Conservation (phyloP, 1,284 basidiomycete genomes). For the Tilletia horrida region DNA sequence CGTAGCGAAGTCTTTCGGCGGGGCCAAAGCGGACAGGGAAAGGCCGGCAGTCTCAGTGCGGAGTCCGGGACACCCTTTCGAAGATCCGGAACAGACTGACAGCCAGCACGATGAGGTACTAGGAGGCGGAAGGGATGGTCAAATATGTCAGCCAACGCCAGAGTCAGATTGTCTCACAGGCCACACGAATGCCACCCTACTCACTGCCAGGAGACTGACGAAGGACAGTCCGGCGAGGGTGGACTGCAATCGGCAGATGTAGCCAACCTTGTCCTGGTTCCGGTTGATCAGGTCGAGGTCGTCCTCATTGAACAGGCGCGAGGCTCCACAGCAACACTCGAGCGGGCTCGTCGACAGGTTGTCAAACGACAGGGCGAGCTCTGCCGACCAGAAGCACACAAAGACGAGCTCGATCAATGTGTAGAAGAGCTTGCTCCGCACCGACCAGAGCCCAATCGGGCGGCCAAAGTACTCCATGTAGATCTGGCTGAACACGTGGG, state of each 20-base stretch:
- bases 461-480: slow-evolving; percentile 77
- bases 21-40: too few species aligned
- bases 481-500: slow-evolving; percentile 68
- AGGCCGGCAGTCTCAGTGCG: too few species aligned
- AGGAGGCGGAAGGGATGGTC: not conserved
- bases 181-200: slow-evolving; percentile 20
- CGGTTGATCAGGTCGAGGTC: slow-evolving; percentile 49
- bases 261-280: slow-evolving; percentile 54
- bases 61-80: not conserved
- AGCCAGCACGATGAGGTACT: not conserved
- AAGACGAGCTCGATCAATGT: slow-evolving; percentile 65
- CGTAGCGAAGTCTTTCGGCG: too few species aligned
- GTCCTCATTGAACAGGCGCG: slow-evolving; percentile 59
- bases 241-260: slow-evolving; percentile 61
- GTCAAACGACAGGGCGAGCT: slow-evolving; percentile 79
- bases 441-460: slow-evolving; percentile 77
- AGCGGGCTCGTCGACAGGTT: slow-evolving; percentile 84
- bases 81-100: slow-evolving; percentile 23
- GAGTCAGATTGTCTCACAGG: too few species aligned
- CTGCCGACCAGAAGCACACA: slow-evolving; percentile 87
- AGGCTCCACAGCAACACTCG: slow-evolving; percentile 60
- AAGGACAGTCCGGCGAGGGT: slow-evolving; percentile 59
- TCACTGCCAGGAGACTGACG: slow-evolving; percentile 56
- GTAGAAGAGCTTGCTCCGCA: slow-evolving; percentile 50
- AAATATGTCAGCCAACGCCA: not conserved